phyloP scores from a whole-genome alignment of 768 basidiomycete species.

The Suillus americanus region DNA sequence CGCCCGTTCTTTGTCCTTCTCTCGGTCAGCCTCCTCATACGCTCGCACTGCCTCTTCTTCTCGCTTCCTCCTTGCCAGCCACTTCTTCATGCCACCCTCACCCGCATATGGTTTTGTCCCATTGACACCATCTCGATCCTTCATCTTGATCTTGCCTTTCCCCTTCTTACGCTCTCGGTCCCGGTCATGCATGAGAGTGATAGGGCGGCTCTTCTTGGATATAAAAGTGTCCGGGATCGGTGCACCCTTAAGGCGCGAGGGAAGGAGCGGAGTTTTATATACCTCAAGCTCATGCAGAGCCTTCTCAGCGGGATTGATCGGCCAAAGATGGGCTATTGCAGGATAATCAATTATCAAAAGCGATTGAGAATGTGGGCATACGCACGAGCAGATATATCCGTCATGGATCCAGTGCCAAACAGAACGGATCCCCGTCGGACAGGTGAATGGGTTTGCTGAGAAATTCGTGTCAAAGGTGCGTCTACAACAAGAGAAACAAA shows the following conservation, averaged over 20 bases:
- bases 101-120: constrained; percentile 78
- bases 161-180: constrained; percentile 48
- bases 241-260: constrained; percentile 49
- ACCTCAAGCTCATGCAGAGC: constrained; percentile 72
- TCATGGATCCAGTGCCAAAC: constrained; percentile 40
- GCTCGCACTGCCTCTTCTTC: constrained; percentile 49
- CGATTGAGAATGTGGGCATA: constrained; percentile 10
- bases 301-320: constrained; percentile 57
- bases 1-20: constrained; percentile 33
- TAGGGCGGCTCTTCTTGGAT: constrained; percentile 41
- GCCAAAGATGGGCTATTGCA: constrained; percentile 28
- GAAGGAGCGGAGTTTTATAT: constrained; percentile 77
- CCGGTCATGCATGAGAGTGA: constrained; percentile 57
- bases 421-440: constrained; percentile 53
- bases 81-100: constrained; percentile 75
- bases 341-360: constrained; percentile 16
- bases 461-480: not conserved
- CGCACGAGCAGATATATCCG: constrained; percentile 34
- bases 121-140: constrained; percentile 39
- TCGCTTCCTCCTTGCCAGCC: constrained; percentile 59
- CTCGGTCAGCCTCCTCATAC: constrained; percentile 14
- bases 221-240: constrained; percentile 65
- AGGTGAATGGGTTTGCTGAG: constrained; percentile 46
- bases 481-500: constrained; percentile 3
- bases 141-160: constrained; percentile 37